Evolutionary conservation across 2,329 filamentous ascomycete species (phyloP), one percentile per base, ranked within the genome.

Genomic region (Claviceps purpurea): DNA sequence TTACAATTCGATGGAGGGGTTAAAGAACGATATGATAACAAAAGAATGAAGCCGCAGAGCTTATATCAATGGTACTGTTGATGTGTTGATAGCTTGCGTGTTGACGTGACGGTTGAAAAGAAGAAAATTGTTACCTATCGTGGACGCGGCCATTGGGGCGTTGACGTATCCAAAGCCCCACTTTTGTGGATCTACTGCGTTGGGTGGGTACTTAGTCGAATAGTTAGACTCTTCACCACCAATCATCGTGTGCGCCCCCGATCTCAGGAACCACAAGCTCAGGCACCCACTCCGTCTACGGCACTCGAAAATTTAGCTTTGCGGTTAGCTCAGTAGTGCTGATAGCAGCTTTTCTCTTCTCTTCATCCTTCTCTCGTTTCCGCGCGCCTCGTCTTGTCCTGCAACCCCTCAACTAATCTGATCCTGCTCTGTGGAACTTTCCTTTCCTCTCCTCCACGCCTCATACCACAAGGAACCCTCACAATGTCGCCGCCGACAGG

Each of bases 401-500:
- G 20, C 1, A 24, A 7, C 24, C 26, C 20, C 13, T 26, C 11
- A 24, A 14, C 41, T 22, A 6, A 20, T 3, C 8, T 24, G 20
- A 43, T 16, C 10, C 30, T 16, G 14, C 20, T 26, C 42, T 16
- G 42, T 6, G n/a, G 16, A 13, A 16, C 5, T 7, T 13, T n/a
- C 4, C 3, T 8, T 37, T 10, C n/a, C 44, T 51, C 26, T 46
- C 24, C 22, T 42, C 42, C 38, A 14, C 20, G 3, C n/a, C 26
- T 26, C 38, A 34, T n/a, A 39, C 43, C 52, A 41, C 44, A 47
- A 20, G 48, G 2, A 11, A 18, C n/a, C 22, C 11, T 40, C 59
- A 70, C 60, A 52, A 82, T 86, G 82, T 84, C 83, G 66, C 81
- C 83, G 55, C 64, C 73, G 43, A 65, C 68, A 22, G 65, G 68